Evolutionary conservation across 208 protist species (phyloP).

Genomic region (Perkinsela sp.): DNA sequence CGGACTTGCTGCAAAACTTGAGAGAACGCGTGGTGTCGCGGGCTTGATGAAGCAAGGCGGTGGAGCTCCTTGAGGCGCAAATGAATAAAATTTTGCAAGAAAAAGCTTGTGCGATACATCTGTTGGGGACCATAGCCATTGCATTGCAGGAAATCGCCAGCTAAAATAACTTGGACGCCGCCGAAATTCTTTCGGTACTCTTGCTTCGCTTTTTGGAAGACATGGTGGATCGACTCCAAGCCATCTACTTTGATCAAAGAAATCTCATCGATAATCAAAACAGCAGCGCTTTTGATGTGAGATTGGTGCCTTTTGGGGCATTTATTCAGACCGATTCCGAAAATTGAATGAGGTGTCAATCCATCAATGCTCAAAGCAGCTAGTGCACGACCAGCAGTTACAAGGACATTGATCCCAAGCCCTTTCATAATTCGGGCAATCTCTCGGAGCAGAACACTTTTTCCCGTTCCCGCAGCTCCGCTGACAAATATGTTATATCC

Average conservation of each 20-base stretch:
- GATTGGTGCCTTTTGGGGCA: slow-evolving; percentile 28
- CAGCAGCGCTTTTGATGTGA: slow-evolving; percentile 32
- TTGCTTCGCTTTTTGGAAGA: slow-evolving; percentile 29
- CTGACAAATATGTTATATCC: slow-evolving; percentile 60
- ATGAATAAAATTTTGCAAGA: slow-evolving; percentile 36
- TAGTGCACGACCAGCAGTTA: slow-evolving; percentile 48
- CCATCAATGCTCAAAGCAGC: slow-evolving; percentile 37
- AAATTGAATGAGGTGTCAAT: slow-evolving; percentile 44
- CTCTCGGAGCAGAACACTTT: slow-evolving; percentile 40
- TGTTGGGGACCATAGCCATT: slow-evolving; percentile 20
- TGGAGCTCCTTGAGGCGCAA: slow-evolving; percentile 15
- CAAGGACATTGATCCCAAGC: slow-evolving; percentile 21
- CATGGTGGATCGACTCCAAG: slow-evolving; percentile 39
- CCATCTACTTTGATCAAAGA: slow-evolving; percentile 45
- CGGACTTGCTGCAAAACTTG: neutral
- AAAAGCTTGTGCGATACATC: slow-evolving; percentile 25
- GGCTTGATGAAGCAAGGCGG: neutral
- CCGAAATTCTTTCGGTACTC: slow-evolving; percentile 38
- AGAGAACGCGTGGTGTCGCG: neutral
- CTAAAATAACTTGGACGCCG: slow-evolving; percentile 59
- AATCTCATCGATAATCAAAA: slow-evolving; percentile 68
- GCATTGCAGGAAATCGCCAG: slow-evolving; percentile 66
- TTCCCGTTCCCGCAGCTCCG: slow-evolving; percentile 51
- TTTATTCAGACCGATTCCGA: slow-evolving; percentile 15
- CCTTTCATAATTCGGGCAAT: slow-evolving; percentile 23